Evolutionary conservation across 106 monocot genomes (phyloP).

Genomic region (Iris macrosiphon): DNA sequence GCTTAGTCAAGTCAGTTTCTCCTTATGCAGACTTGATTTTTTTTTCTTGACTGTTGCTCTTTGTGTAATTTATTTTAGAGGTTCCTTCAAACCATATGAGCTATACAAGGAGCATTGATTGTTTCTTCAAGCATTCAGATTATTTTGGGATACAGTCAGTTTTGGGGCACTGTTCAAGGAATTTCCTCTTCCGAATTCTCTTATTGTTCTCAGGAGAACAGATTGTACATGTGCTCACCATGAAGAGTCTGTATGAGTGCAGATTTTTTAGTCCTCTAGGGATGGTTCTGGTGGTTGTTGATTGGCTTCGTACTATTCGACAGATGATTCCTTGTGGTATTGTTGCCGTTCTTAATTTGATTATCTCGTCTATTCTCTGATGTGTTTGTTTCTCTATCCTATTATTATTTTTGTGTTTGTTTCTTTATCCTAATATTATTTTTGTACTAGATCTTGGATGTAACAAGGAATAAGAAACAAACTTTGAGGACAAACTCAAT

Average conservation of each 20-base stretch:
- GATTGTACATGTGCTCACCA: background rate
- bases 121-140: conserved; percentile 95
- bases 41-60: background rate
- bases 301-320: conserved; percentile 91
- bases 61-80: conserved; percentile 41
- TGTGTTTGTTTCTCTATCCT: too few species aligned
- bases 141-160: conserved; percentile 91
- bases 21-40: background rate
- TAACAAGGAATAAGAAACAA: too few species aligned
- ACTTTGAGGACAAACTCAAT: too few species aligned
- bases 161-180: conserved; percentile 96
- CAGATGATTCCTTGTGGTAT: conserved; percentile 95
- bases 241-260: background rate
- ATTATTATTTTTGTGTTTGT: background rate
- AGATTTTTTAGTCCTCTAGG: conserved; percentile 67
- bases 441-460: too few species aligned
- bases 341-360: background rate
- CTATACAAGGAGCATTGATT: conserved; percentile 86
- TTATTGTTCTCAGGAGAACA: conserved; percentile 8
- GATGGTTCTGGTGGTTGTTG: conserved; percentile 90
- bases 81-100: conserved; percentile 89
- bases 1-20: too few species aligned
- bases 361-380: background rate
- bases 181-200: background rate
- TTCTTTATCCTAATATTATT: background rate